Conservation (phyloP, 2,329 filamentous ascomycete genomes). For the Dissoconium aciculare region DNA sequence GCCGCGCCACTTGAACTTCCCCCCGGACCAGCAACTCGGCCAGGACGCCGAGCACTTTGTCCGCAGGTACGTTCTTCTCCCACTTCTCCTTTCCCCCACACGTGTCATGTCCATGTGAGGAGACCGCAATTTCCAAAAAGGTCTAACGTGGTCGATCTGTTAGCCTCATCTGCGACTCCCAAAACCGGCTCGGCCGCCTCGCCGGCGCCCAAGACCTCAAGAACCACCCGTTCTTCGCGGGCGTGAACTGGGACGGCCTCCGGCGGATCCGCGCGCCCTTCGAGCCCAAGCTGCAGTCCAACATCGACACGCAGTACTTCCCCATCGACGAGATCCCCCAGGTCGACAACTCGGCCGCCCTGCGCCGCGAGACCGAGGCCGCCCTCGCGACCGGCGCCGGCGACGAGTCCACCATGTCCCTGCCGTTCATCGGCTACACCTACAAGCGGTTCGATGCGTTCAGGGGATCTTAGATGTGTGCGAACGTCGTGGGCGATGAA, state of each 20-base stretch:
- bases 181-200: conserved; percentile 72
- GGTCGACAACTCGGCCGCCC: conserved; percentile 76
- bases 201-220: conserved; percentile 86
- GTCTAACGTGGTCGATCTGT: conserved; percentile 11
- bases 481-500: no score
- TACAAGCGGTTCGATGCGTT: conserved; percentile 88
- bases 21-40: conserved; percentile 80
- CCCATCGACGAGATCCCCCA: conserved; percentile 97
- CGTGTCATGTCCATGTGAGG: no score
- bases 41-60: conserved; percentile 85
- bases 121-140: not conserved
- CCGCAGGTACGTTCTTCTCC: conserved; percentile 55
- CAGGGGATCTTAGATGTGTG: conserved; percentile 20
- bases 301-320: conserved; percentile 96
- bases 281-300: conserved; percentile 81
- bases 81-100: conserved; percentile 2
- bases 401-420: conserved; percentile 81
- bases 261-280: conserved; percentile 90
- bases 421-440: conserved; percentile 92
- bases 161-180: conserved; percentile 85
- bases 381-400: conserved; percentile 43
- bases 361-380: conserved; percentile 69
- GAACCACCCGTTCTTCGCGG: conserved; percentile 86
- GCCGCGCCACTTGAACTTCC: conserved; percentile 90
- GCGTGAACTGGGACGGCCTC: conserved; percentile 86